Evolutionary conservation across 1,284 basidiomycete genomes (phyloP), one percentile per base, ranked within the genome.

Genomic region (Cystobasidiaceae sp.): DNA sequence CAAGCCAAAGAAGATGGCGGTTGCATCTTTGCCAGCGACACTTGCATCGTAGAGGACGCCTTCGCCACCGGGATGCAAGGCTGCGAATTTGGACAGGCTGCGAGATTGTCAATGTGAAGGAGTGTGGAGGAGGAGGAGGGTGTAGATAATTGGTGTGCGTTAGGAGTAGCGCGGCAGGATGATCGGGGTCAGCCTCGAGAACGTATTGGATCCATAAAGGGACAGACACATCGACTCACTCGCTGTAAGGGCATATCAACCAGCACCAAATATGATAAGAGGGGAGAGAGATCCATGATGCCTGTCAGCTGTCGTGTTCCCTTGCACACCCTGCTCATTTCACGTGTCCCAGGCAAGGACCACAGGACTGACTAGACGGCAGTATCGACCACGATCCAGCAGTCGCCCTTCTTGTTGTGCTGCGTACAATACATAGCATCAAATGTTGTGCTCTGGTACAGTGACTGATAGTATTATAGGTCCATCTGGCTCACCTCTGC

Each of bases 361-460:
- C 28, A 15, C 15, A 28, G 44, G 25, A 54, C 45, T 59, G 39
- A 75, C 90, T 87, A 92, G 30, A 93, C 88, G 73, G 85, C 86
- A 21, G 85, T 82, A 76, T 93, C 90, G 71, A 93, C 82, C 68
- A 90, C 82, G 70, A 91, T 79, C 88, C 89, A 93, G 69, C 90
- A 75, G 75, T 89, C 84, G 33, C 84, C 87, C 69, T 83, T 81
- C 74, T 83, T 85, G 80, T 88, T 87, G 77, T 90, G 65, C 58
- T 61, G 46, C 1, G 4, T 5, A 4, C 25, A 21, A 15, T 5
- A 4, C 7, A 30, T n/a, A n/a, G n/a, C n/a, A n/a, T n/a, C n/a
- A n/a, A n/a, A 8, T 46, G 8, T 46, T 15, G 21, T 27, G 49
- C 21, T 13, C n/a, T 23, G 15, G 11, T 39, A n/a, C 37, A 11